These are phyloP conservation scores for Candida saitoana DNA, from an alignment of 805 yeast species.

Conservation along the genomic window DNA sequence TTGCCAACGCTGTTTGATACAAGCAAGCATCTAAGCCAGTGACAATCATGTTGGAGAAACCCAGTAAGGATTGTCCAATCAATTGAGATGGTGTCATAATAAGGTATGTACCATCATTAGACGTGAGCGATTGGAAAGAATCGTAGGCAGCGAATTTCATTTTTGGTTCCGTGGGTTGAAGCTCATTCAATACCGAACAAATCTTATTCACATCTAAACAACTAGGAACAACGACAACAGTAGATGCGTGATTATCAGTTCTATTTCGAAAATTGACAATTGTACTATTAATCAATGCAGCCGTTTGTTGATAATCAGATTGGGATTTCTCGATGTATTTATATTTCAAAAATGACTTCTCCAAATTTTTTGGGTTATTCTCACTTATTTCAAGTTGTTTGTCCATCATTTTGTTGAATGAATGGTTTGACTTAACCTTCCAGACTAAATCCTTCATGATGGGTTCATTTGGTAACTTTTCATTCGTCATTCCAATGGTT, in stretches of 20 bases:
- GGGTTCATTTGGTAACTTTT: slow-evolving; percentile 1
- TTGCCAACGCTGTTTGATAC: slow-evolving; percentile 17
- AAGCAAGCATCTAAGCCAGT: slow-evolving; percentile 19
- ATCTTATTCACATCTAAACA: slow-evolving; percentile 7
- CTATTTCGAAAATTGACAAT: neutral
- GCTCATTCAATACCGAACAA: slow-evolving; percentile 2
- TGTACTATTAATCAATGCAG: slow-evolving; percentile 1
- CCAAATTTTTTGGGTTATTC: slow-evolving; percentile 12
- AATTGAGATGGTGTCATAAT: slow-evolving; percentile 12
- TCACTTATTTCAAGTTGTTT: slow-evolving; percentile 9
- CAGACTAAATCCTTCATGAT: slow-evolving; percentile 4
- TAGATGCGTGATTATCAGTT: slow-evolving; percentile 7
- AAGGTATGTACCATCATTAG: slow-evolving; percentile 1
- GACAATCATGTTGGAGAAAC: slow-evolving; percentile 12
- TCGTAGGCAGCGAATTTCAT: neutral
- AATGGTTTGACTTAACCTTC: neutral
- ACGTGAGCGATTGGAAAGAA: neutral
- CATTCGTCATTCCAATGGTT: slow-evolving; percentile 3
- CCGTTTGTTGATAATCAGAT: neutral
- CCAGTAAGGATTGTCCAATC: slow-evolving; percentile 11
- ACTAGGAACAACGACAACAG: slow-evolving; percentile 16
- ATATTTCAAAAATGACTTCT: slow-evolving; percentile 12
- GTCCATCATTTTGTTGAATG: slow-evolving; percentile 8
- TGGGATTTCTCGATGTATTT: neutral
- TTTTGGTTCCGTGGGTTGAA: neutral